Base-by-base conservation (phyloP, 2,329 filamentous ascomycete genomes). In the Aspergillus persii region DNA sequence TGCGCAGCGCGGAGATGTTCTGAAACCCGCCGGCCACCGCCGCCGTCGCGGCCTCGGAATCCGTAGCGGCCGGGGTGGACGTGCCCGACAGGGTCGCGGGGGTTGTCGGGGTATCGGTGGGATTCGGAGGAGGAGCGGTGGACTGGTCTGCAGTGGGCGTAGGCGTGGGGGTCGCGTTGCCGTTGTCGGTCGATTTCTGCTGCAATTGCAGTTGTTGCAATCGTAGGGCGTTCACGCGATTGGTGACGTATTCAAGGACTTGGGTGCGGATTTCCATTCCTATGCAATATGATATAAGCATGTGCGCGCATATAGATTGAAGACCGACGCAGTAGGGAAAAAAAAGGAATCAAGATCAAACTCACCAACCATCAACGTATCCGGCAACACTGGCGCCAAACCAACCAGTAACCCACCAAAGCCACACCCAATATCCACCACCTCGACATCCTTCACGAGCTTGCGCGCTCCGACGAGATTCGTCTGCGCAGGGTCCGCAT, bases 371-470 rank as follows among this genome's bases (percentile, higher is more conserved):
- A 97, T 87, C 62, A 98, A 79, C 0, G 88, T 91, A 36, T 95
- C 84, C 3, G 95, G 94, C 68, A 97, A 80, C 47, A 88, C 81
- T 1, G 93, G 91, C 11, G 91, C 88, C 50, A 99, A 83, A 5
- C 92, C 93, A 64, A 98, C 89, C 3, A 96, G 83, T 58, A 99
- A 81, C 6, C 95, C 95, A 50, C 95, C 95, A 74, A 96, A 99
- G 4, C 95, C 95, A 74, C 95, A 99, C 29, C 95, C 95, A 72
- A 99, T 97, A 78, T 99, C 95, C 64, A 94, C 92, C 50, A 99
- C 87, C 73, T 97, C 92, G 50, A 99, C 89, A 61, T 91, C 83
- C 73, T 90, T 89, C 36, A 79, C 80, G 61, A 90, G 76, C 72
- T 68, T 74, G 73, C 61, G 71, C 63, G 67, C 63, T 27, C 72